Base-by-base conservation (phyloP, 176 grass and related monocot genomes). In the Tillandsia leiboldiana region DNA sequence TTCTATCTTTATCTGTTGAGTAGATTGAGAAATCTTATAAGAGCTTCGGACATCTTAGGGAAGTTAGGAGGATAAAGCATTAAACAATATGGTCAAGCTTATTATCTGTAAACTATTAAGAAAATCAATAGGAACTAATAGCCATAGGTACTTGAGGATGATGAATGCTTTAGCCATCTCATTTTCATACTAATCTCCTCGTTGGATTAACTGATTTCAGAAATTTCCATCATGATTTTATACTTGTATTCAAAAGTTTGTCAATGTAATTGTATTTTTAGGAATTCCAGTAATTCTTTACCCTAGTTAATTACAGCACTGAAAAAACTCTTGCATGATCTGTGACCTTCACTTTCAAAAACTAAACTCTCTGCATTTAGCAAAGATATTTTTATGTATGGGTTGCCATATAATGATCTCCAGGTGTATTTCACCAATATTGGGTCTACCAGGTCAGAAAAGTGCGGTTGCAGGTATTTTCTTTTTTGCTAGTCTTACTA, bases 391-490 rank as follows among this genome's bases (percentile, higher is more conserved):
- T 6, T 10, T 61, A 18, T 69, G 49, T 64, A 68, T 65, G 77
- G 52, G 15, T 67, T 72, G 11, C 57, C 28, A 51, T 78, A 23
- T 63, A 81, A 86, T 69, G 48, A 23, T 58, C 74, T 47, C 10
- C 81, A 97, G 93, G 82, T 18, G 79, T 97, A 78, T 97, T 97
- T 90, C 93, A 97, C 74, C 93, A 97, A 67, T 97, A 92, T 73
- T 92, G 86, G 93, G 74, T 97, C 81, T 87, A 92, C 66, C 93
- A 97, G 82, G 84, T 97, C 77, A 87, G 86, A 66, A 97, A 97
- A 92, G 93, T 97, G 61, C 91, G 93, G 61, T 85, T 97, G 64
- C 93, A 97, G 93, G 93, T 97, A 89, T 61, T 63, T 65, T 15
- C 56, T 61, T 61, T 9, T 61, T 18, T 10, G n/a, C 22, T 20